phyloP scores from a whole-genome alignment of 495 filamentous ascomycete species.

The Xylaria cubensis region DNA sequence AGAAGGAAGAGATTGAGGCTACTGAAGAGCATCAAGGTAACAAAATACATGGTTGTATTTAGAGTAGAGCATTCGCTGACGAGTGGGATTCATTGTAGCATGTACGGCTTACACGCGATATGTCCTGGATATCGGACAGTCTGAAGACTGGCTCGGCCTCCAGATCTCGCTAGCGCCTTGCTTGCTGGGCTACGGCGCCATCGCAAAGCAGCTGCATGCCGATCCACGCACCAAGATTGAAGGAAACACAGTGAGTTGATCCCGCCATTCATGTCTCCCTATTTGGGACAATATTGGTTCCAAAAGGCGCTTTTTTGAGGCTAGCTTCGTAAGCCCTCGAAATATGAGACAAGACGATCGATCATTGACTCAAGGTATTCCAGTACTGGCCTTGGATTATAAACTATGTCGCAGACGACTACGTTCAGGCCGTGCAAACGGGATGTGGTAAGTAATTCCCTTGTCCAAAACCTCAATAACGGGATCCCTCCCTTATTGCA shows the following conservation, averaged over 20 bases:
- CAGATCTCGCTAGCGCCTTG: conserved; percentile 86
- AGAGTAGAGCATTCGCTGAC: not conserved
- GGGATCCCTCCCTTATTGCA: not conserved
- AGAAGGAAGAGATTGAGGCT: conserved; percentile 72
- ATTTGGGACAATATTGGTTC: not conserved
- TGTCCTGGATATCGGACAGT: conserved; percentile 86
- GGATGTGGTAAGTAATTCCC: conserved; percentile 64
- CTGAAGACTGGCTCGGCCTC: conserved; percentile 82
- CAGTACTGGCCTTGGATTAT: conserved; percentile 89
- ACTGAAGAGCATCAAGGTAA: conserved; percentile 78
- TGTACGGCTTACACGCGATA: conserved; percentile 81
- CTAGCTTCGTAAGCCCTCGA: not conserved
- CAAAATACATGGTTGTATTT: not conserved
- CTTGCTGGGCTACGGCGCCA: conserved; percentile 81
- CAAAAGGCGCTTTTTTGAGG: not conserved
- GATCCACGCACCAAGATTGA: conserved; percentile 62
- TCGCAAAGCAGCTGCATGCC: conserved; percentile 69
- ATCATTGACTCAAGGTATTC: conserved; percentile 4
- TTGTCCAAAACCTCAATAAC: not conserved
- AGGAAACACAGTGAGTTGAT: conserved; percentile 58
- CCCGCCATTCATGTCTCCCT: not conserved
- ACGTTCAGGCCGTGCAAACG: conserved; percentile 67
- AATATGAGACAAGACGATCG: not conserved
- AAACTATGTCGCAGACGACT: conserved; percentile 83
- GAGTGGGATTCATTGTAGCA: conserved; percentile 45